Conservation (phyloP, 164 flowering plant species). For the Euptelea pleiosperma region DNA sequence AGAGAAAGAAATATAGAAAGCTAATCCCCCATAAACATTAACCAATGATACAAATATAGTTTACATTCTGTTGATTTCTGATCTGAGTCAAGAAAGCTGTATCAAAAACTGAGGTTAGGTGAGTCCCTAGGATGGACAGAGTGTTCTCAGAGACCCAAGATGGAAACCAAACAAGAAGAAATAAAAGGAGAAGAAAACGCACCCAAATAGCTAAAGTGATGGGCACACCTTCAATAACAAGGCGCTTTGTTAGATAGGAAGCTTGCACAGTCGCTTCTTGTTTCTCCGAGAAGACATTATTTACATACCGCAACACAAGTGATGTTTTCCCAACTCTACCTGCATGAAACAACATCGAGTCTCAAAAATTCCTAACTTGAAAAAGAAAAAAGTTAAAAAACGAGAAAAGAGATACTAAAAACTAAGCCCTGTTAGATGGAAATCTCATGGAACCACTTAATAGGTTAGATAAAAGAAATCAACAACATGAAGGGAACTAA, state of each 20-base stretch:
- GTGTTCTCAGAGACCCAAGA: background rate
- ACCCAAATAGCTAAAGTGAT: slow-evolving; percentile 34
- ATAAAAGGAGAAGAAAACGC: slow-evolving; percentile 14
- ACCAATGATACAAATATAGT: too few relatives aligned
- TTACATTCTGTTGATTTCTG: too few relatives aligned
- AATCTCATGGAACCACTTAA: too few relatives aligned
- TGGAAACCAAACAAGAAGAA: background rate
- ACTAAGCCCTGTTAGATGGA: background rate
- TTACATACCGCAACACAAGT: slow-evolving; percentile 30
- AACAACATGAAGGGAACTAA: too few relatives aligned
- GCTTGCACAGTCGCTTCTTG: slow-evolving; percentile 36
- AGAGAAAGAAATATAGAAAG: too few relatives aligned
- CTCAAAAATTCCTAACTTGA: background rate
- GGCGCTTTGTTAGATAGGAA: slow-evolving; percentile 29
- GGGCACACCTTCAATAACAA: slow-evolving; percentile 31
- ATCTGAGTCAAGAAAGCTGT: too few relatives aligned
- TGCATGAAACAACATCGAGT: slow-evolving; percentile 9
- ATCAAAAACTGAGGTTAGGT: too few relatives aligned
- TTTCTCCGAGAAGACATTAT: slow-evolving; percentile 27
- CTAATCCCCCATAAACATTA: too few relatives aligned
- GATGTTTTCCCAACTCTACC: slow-evolving; percentile 38
- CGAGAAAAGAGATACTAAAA: background rate
- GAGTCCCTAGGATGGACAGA: too few relatives aligned
- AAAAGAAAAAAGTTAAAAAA: background rate
- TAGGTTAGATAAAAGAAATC: too few relatives aligned